Evolutionary conservation across 345 rosid genomes (phyloP).

Genomic region (Moricandia moricandioides): DNA sequence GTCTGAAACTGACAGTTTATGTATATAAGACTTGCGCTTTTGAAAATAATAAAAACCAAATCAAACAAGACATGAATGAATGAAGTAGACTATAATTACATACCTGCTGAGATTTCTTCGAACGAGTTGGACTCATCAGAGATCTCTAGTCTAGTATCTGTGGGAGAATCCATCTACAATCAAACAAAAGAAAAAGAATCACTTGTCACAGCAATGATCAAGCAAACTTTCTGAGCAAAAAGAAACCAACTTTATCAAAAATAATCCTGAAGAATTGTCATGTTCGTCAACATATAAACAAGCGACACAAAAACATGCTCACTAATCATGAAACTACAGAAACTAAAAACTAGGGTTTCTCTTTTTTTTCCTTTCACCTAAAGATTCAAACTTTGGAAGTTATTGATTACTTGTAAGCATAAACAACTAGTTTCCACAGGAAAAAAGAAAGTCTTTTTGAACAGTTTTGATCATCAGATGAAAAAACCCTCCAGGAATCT

Average conservation of each 20-base stretch:
- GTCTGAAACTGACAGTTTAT: conserved; percentile 41
- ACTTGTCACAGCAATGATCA: not conserved
- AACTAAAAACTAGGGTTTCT: not conserved
- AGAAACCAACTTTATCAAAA: not conserved
- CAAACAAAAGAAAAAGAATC: not conserved
- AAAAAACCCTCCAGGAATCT: not conserved
- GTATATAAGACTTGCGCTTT: not conserved
- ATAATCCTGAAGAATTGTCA: not conserved
- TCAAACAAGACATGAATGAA: not conserved
- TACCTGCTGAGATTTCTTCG: conserved; percentile 55
- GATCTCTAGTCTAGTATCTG: conserved; percentile 5
- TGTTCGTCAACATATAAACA: no score
- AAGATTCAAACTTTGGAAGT: not conserved
- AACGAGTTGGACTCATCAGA: conserved; percentile 46
- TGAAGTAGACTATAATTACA: not conserved
- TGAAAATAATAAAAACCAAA: not conserved
- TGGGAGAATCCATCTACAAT: conserved; percentile 22
- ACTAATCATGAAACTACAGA: not conserved
- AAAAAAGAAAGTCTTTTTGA: not conserved
- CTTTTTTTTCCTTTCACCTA: not conserved
- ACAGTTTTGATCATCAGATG: not conserved
- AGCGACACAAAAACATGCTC: no score
- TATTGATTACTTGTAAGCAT: not conserved
- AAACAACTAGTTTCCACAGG: not conserved
- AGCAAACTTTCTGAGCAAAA: not conserved